Percentiles rank a stretch among this genome's conserved stretches.
Conservation (phyloP, 257 asterid species). For the Prunella vulgaris region DNA sequence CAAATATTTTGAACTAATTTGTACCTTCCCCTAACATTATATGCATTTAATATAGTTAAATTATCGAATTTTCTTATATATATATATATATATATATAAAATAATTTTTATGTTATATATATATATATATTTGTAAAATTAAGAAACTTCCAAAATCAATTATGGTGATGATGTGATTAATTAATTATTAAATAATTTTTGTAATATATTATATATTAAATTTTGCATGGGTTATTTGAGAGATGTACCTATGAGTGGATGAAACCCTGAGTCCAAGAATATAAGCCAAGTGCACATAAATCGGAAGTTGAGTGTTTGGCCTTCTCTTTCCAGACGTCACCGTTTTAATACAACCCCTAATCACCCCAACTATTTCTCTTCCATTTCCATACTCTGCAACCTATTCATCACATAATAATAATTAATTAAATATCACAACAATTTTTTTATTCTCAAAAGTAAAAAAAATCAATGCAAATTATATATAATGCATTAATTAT, state of each 20-base stretch:
- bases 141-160: no score
- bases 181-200: no score
- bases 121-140: not conserved
- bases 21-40: no score
- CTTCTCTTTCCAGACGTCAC: constrained; percentile 49
- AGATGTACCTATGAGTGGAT: constrained; percentile 56
- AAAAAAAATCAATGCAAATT: no score
- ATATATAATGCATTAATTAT: no score
- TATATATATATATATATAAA: no score
- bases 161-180: not conserved
- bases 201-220: not conserved
- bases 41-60: no score
- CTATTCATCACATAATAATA: constrained; percentile 23
- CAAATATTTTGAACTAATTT: no score
- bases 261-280: constrained; percentile 80
- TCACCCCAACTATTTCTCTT: constrained; percentile 60
- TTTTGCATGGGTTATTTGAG: constrained; percentile 20
- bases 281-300: constrained; percentile 60
- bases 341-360: constrained; percentile 65
- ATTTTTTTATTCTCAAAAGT: no score
- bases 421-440: no score
- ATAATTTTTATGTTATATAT: no score
- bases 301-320: constrained; percentile 26
- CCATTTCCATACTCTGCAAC: constrained; percentile 53
- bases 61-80: no score